Conservation (phyloP, 1,284 basidiomycete species). For the Trichosporon sp. region DNA sequence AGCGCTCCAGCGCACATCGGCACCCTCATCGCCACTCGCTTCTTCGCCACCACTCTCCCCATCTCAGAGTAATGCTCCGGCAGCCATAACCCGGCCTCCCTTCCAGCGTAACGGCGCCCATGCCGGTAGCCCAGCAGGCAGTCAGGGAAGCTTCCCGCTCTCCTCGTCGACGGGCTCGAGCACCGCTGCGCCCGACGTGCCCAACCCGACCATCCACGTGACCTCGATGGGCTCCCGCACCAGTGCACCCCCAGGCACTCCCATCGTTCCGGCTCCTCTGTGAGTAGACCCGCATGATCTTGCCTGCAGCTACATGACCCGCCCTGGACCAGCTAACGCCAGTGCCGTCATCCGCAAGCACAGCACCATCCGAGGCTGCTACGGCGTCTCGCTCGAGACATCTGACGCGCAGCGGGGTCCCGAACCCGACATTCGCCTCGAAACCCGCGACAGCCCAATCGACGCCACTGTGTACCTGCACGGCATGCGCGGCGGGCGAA, state of each 20-base stretch:
- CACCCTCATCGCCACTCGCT: no score
- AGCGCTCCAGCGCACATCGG: no score
- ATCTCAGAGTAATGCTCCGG: not conserved
- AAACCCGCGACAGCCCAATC: slow-evolving; percentile 11
- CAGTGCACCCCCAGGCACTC: not conserved
- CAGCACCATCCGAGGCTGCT: slow-evolving; percentile 1
- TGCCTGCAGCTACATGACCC: no score
- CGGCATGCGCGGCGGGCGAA: not conserved
- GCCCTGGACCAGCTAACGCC: not conserved
- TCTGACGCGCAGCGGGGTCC: not conserved
- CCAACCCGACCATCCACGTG: not conserved
- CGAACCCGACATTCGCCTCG: slow-evolving; percentile 5
- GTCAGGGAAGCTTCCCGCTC: slow-evolving; percentile 7
- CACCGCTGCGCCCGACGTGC: not conserved
- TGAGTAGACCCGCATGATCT: not conserved
- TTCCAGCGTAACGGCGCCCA: not conserved
- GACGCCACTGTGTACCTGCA: not conserved
- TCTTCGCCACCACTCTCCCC: not conserved
- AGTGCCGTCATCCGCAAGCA: slow-evolving; percentile 2
- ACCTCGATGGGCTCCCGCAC: slow-evolving; percentile 14
- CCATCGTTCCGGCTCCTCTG: not conserved
- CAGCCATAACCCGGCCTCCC: not conserved
- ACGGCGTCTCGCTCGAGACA: not conserved
- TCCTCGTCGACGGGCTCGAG: slow-evolving; percentile 2
- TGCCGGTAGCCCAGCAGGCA: not conserved